These are phyloP conservation scores for Ophiostoma novo-ulmi DNA, from an alignment of 2,329 filamentous ascomycete genomes.

Conservation along the genomic window DNA sequence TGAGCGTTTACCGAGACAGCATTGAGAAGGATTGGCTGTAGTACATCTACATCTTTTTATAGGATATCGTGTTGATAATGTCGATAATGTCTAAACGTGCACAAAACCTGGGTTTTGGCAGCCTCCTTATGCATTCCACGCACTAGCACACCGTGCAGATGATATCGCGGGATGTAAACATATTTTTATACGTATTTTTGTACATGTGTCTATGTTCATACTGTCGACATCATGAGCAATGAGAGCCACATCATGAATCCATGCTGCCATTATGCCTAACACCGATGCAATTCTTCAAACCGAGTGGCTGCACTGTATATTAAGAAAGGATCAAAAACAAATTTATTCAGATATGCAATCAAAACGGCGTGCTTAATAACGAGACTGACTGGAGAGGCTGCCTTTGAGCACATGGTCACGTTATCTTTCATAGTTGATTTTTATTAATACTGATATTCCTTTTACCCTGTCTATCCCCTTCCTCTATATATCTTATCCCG, in stretches of 20 bases:
- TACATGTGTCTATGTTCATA: neutral
- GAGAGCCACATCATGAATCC: neutral
- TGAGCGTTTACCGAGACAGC: neutral
- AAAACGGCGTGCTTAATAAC: neutral
- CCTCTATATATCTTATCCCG: neutral
- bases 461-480: neutral
- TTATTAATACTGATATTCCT: no score
- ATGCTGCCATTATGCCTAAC: neutral
- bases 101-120: neutral
- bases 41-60: neutral
- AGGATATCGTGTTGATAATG: constrained; percentile 1
- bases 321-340: neutral
- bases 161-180: neutral
- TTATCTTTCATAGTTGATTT: neutral
- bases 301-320: neutral
- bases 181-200: neutral
- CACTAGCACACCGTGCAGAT: neutral
- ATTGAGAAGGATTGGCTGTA: neutral
- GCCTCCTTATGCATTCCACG: neutral
- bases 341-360: neutral
- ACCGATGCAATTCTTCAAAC: neutral
- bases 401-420: neutral
- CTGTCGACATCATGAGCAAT: neutral
- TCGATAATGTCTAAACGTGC: neutral
- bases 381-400: neutral